A percentile compares a stretch with the other conserved stretches of the same genome.
Evolutionary conservation across 2,329 filamentous ascomycete genomes (phyloP).

Genomic region (Talaromyces sp.): DNA sequence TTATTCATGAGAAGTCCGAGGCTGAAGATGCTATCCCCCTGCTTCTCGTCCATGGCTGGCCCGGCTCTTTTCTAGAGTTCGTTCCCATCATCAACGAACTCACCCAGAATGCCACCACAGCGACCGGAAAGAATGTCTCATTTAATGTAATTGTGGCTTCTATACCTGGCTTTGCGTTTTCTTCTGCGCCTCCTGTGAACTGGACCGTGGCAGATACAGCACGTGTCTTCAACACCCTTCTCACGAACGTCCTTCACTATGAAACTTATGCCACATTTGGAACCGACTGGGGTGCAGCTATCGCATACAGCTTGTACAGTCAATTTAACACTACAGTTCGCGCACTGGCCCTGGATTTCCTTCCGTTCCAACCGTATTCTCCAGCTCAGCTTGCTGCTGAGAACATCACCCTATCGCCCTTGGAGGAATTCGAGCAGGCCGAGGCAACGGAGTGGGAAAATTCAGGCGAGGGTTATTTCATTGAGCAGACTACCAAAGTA

Average conservation of each 20-base stretch:
- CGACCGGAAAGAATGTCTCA: constrained; percentile 22
- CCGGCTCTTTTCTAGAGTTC: constrained; percentile 35
- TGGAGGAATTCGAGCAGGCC: not conserved
- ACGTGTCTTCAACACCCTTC: constrained; percentile 29
- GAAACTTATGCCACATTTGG: constrained; percentile 32
- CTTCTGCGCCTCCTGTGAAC: constrained; percentile 29
- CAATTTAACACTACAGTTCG: not conserved
- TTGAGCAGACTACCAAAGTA: constrained; percentile 4
- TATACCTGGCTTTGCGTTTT: constrained; percentile 31
- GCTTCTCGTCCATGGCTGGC: constrained; percentile 42
- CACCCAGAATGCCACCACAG: constrained; percentile 26
- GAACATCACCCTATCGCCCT: not conserved
- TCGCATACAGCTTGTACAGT: not conserved
- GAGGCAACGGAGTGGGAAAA: not conserved
- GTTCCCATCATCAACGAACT: constrained; percentile 31
- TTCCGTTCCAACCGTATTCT: not conserved
- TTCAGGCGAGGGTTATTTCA: not conserved
- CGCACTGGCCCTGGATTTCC: not conserved
- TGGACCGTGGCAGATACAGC: constrained; percentile 26
- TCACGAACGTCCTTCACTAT: constrained; percentile 30
- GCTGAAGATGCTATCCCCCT: constrained; percentile 48
- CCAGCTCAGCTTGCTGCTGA: not conserved
- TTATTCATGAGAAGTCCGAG: constrained; percentile 49
- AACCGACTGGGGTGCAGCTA: constrained; percentile 23
- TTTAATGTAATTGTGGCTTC: constrained; percentile 34